phyloP scores from a whole-genome alignment of 768 basidiomycete genomes.

The Suillus subaureus region DNA sequence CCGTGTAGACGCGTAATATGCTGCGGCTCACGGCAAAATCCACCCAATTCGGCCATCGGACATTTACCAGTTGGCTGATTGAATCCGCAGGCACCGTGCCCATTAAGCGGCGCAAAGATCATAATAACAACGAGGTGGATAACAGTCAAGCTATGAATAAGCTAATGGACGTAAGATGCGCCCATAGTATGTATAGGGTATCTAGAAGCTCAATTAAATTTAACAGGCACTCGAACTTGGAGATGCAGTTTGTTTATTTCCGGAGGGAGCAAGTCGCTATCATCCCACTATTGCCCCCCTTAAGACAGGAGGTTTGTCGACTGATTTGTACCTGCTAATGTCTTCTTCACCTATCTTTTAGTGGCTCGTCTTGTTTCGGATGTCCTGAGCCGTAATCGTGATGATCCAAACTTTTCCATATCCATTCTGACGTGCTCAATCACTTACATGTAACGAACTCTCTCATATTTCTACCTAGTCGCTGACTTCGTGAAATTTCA shows the following conservation, averaged over 20 bases:
- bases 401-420: conserved; percentile 71
- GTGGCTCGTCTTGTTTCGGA: conserved; percentile 84
- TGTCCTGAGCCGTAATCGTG: conserved; percentile 66
- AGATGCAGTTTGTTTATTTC: conserved; percentile 82
- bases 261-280: conserved; percentile 85
- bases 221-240: conserved; percentile 71
- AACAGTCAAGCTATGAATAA: conserved; percentile 71
- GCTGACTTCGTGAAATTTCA: conserved; percentile 29
- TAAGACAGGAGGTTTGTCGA: conserved; percentile 76
- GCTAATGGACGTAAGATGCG: conserved; percentile 58
- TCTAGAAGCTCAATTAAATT: conserved; percentile 13
- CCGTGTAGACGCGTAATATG: conserved; percentile 68
- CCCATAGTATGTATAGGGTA: conserved; percentile 9
- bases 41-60: conserved; percentile 80
- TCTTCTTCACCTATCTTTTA: conserved; percentile 27
- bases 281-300: conserved; percentile 86
- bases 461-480: not conserved
- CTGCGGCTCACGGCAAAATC: conserved; percentile 86
- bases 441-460: conserved; percentile 67
- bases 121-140: conserved; percentile 52
- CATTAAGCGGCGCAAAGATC: conserved; percentile 76
- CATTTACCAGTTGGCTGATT: conserved; percentile 90
- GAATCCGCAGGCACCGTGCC: conserved; percentile 88
- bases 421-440: conserved; percentile 77
- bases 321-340: not conserved